A percentile compares a stretch with the other conserved stretches of the same genome.
Conservation (phyloP, 2,329 filamentous ascomycete species). For the Sclerotinia trifoliorum region DNA sequence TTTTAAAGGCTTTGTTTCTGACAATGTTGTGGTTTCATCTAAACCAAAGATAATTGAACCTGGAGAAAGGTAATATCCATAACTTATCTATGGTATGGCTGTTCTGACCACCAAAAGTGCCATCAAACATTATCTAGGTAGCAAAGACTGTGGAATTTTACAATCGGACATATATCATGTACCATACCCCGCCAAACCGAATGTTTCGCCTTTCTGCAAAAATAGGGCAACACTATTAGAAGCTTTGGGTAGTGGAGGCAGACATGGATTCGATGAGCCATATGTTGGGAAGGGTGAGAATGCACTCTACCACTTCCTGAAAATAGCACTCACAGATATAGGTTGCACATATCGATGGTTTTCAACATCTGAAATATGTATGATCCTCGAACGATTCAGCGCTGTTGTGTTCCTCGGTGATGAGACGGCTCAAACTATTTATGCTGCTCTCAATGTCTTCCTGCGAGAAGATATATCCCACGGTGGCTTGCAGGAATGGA, state of each 20-base stretch:
- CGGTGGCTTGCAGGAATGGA: slow-evolving; percentile 44
- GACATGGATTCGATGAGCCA: slow-evolving; percentile 44
- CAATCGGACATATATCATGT: slow-evolving; percentile 32
- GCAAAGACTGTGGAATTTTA: slow-evolving; percentile 31
- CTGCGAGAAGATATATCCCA: slow-evolving; percentile 44
- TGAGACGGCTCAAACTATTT: slow-evolving; percentile 42
- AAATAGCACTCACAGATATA: slow-evolving; percentile 19
- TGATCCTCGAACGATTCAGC: slow-evolving; percentile 46
- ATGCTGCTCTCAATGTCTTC: slow-evolving; percentile 47
- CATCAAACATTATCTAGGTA: slow-evolving; percentile 31
- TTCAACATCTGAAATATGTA: slow-evolving; percentile 44
- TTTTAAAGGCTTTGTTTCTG: slow-evolving; percentile 3
- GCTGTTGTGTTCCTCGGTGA: slow-evolving; percentile 46
- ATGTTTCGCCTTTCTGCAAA: slow-evolving; percentile 31
- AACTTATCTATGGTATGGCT: neutral
- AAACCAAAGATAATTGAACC: slow-evolving; percentile 8
- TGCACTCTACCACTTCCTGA: neutral
- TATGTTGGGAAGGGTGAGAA: slow-evolving; percentile 37
- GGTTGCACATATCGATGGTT: slow-evolving; percentile 48
- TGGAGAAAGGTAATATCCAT: slow-evolving; percentile 28
- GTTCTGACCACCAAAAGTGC: slow-evolving; percentile 22
- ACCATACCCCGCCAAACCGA: slow-evolving; percentile 23
- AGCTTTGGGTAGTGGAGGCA: slow-evolving; percentile 45
- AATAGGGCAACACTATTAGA: slow-evolving; percentile 41
- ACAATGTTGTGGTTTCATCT: neutral